Base-by-base conservation (phyloP, 1,139 yeast genomes). In the Candida sanyaensis region DNA sequence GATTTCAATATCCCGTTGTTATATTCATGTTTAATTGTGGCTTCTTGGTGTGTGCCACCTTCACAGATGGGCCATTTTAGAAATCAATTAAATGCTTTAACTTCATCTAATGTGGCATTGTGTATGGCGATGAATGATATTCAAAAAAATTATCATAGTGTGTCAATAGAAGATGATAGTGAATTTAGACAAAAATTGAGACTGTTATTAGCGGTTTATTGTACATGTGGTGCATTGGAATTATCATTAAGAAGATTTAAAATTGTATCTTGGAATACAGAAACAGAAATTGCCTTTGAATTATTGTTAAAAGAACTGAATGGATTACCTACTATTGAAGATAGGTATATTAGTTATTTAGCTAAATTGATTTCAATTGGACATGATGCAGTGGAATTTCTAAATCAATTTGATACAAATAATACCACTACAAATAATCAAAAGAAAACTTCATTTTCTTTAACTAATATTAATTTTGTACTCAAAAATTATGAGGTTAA, bases 21-120 rank as follows among this genome's bases (percentile, higher is more conserved):
- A 26, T 71, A 71, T 45, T 65, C 73, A 1, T 77, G 78, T 51
- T 59, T 78, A 44, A 68, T 78, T 4, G 57, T 79, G 12, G 75
- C 81, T 7, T 59, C 76, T 6, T 80, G 83, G 84, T 70, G 75
- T 48, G 62, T 77, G 5, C 81, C 83, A 2, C 80, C 83, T 3
- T 65, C 70, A 31, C 70, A 69, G 51, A 69, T 77, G 63, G 82
- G 81, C 5, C 77, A 80, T 36, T 78, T 72, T 57, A 77, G 75
- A 55, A 80, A 77, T 55, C 83, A 78, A 52, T 69, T 80, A 60
- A 73, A 74, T 51, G 57, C 79, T 26, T 57, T 80, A 49, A 69
- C 72, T 42, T 79, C 80, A 2, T 64, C 73, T 45, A 72, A 71
- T 50, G 58, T 80, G 33, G 68, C 80, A 2, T 55, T 79, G 26